Evolutionary conservation across 345 rosid genomes (phyloP).

Genomic region (Acer campestre): DNA sequence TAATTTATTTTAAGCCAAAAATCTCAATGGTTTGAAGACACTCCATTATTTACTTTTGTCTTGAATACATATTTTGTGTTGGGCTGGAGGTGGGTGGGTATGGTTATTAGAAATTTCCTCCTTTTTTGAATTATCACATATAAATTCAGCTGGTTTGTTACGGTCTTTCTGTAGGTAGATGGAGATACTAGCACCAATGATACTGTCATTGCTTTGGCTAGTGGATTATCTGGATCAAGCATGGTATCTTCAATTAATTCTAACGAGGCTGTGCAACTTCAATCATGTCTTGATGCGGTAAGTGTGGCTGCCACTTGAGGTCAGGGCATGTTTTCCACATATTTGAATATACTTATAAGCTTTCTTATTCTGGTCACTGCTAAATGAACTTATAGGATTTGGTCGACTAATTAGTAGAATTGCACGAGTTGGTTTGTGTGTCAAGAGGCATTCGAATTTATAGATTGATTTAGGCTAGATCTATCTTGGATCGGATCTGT

Average conservation of each 20-base stretch:
- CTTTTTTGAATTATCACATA: not conserved
- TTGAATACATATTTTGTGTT: not conserved
- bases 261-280: slow-evolving; percentile 76
- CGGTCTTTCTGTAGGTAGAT: slow-evolving; percentile 68
- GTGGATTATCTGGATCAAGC: slow-evolving; percentile 82
- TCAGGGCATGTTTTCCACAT: not conserved
- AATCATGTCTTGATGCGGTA: slow-evolving; percentile 91
- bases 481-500: slow-evolving; percentile 3
- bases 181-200: slow-evolving; percentile 97
- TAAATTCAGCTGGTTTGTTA: slow-evolving; percentile 5
- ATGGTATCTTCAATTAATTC: slow-evolving; percentile 60
- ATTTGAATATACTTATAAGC: not conserved
- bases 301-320: slow-evolving; percentile 26
- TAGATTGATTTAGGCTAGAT: not conserved
- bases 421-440: not conserved
- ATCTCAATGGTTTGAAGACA: not conserved
- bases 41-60: not conserved
- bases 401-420: not conserved
- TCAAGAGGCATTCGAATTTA: not conserved
- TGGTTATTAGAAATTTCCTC: not conserved
- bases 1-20: not conserved
- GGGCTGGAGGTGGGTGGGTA: not conserved
- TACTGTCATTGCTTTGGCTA: slow-evolving; percentile 87
- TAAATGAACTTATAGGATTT: not conserved
- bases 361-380: not conserved